phyloP scores from a whole-genome alignment of 2,329 filamentous ascomycete species.

The Alternaria sp. region DNA sequence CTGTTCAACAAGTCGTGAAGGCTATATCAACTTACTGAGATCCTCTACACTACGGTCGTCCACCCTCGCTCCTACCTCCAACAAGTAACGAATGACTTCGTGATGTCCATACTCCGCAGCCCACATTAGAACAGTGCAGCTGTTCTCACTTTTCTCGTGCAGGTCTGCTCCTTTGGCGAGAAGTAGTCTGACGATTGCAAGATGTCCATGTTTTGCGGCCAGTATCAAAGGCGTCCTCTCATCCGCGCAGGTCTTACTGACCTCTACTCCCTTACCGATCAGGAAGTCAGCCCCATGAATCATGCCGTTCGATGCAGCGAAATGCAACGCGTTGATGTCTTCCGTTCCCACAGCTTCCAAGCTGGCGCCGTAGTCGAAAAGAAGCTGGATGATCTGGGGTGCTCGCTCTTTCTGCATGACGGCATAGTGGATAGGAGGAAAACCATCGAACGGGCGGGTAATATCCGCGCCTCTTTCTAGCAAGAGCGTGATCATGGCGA shows the following conservation, averaged over 20 bases:
- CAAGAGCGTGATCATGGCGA: slow-evolving; percentile 17
- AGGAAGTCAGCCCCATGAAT: slow-evolving; percentile 25
- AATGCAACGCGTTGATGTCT: slow-evolving; percentile 25
- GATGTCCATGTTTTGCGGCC: slow-evolving; percentile 25
- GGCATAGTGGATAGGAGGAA: slow-evolving; percentile 21
- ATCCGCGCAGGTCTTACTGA: slow-evolving; percentile 16
- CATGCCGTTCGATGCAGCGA: slow-evolving; percentile 20
- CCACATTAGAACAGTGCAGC: slow-evolving; percentile 22
- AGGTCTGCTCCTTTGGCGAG: slow-evolving; percentile 26
- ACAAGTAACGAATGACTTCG: slow-evolving; percentile 19
- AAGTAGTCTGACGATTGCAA: slow-evolving; percentile 19
- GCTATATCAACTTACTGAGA: slow-evolving; percentile 16
- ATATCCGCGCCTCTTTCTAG: slow-evolving; percentile 19
- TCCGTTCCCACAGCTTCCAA: slow-evolving; percentile 11
- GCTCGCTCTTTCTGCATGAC: slow-evolving; percentile 1
- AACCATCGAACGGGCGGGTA: slow-evolving; percentile 3
- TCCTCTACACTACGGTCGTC: slow-evolving; percentile 15
- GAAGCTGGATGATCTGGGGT: slow-evolving; percentile 21
- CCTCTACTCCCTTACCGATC: slow-evolving; percentile 18
- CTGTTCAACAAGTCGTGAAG: not conserved
- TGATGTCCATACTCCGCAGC: slow-evolving; percentile 20
- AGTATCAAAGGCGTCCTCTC: slow-evolving; percentile 28
- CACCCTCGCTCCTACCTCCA: slow-evolving; percentile 19
- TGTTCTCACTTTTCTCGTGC: slow-evolving; percentile 13
- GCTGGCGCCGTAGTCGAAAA: slow-evolving; percentile 23